phyloP scores from a whole-genome alignment of 2,329 filamentous ascomycete genomes.

The Colletotrichum sp. region DNA sequence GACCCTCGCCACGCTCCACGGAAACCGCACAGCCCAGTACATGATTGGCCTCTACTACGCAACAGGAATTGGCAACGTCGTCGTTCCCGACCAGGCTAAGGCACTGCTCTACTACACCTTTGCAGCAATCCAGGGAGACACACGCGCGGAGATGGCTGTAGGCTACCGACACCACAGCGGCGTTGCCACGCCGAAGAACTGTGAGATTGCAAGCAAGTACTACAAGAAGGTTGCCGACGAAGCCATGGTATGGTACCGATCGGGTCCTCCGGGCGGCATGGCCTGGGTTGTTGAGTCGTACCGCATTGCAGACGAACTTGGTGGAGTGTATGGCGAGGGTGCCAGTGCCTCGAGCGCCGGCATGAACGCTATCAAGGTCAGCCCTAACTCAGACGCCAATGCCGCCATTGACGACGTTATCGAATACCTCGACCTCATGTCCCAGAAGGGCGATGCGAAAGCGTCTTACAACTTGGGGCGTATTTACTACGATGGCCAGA shows the following conservation, averaged over 20 bases:
- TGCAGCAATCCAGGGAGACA: slow-evolving; percentile 83
- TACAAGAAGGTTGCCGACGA: slow-evolving; percentile 96
- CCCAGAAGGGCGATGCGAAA: slow-evolving; percentile 86
- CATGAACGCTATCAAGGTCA: slow-evolving; percentile 76
- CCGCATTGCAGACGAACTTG: slow-evolving; percentile 86
- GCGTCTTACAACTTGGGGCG: slow-evolving; percentile 86
- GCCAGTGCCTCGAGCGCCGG: slow-evolving; percentile 91
- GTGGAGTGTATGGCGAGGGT: slow-evolving; percentile 93
- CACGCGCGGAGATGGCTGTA: slow-evolving; percentile 90
- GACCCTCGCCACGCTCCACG: slow-evolving; percentile 74
- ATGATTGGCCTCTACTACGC: slow-evolving; percentile 97
- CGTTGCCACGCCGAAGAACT: slow-evolving; percentile 84
- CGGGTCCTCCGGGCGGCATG: slow-evolving; percentile 88
- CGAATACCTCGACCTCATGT: slow-evolving; percentile 91
- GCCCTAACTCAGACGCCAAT: slow-evolving; percentile 78
- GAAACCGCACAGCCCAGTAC: slow-evolving; percentile 91
- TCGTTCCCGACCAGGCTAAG: slow-evolving; percentile 86
- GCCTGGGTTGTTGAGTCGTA: slow-evolving; percentile 79
- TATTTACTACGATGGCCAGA: slow-evolving; percentile 86
- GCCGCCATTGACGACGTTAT: slow-evolving; percentile 92
- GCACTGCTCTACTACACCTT: slow-evolving; percentile 95
- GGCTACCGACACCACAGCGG: slow-evolving; percentile 86
- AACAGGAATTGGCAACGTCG: slow-evolving; percentile 83
- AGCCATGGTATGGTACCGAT: slow-evolving; percentile 84
- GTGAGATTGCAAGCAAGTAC: slow-evolving; percentile 82